Base-by-base conservation (phyloP, 768 basidiomycete genomes). In the Rickenella mellea region DNA sequence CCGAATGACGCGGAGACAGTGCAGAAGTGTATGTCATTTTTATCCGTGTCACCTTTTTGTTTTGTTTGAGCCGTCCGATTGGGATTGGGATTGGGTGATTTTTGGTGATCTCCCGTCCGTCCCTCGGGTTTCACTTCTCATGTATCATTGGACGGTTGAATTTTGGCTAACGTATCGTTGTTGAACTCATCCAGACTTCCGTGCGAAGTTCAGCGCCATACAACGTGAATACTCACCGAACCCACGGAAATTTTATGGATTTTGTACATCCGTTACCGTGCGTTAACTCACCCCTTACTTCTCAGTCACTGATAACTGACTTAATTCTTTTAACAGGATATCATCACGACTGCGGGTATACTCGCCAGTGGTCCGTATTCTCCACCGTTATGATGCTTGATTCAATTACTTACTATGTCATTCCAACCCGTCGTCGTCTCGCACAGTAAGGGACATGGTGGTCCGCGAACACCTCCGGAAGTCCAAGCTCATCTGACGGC, bases 201-300 rank as follows among this genome's bases (percentile, higher is more conserved):
- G 43, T 40, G 39, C 47, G 10, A 48, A 48, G 26, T 85, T 85
- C 50, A 74, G 69, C 48, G 82, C 81, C 10, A 84, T 86, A 19
- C 83, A 84, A 51, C 65, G 83, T 48, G 82, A 84, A 56, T 78
- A 80, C 53, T 84, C 83, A 3, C 83, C 80, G 1, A 69, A 67
- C 28, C 82, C 83, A 38, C 69, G 83, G 36, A 82, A 82, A 53
- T 86, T 85, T 51, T 85, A 86, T 50, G 77, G 78, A 9, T 86
- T 83, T 53, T 81, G 77, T 49, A 86, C 83, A 15, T 81, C 80
- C 27, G 80, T 86, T 24, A 86, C 83, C 29, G 78, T 79, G 49
- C 17, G 70, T 51, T 15, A 26, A 17, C 9, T 29, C 38, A 15
- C 33, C 39, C 19, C 17, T 38, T n/a, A 5, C 41, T 29, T 36